These are phyloP conservation scores for Solanum lignicaule DNA, from an alignment of 257 asterid species.

Conservation along the genomic window DNA sequence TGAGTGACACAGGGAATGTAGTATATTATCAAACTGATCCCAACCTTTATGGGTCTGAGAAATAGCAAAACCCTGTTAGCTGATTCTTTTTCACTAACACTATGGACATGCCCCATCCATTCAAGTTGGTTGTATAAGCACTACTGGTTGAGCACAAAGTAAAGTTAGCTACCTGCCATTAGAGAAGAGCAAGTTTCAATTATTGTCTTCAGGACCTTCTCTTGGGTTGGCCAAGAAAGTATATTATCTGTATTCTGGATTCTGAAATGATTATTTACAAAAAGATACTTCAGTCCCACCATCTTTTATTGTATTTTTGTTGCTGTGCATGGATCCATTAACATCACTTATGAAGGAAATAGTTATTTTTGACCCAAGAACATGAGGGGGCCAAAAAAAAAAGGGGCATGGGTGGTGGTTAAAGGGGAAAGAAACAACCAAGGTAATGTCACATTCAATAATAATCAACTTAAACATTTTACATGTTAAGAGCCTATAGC, in stretches of 20 bases:
- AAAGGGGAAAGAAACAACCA: neutral
- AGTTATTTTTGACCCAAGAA: neutral
- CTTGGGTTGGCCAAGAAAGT: neutral
- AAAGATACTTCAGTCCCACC: neutral
- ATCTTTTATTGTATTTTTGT: neutral
- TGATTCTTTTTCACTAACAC: conserved; percentile 8
- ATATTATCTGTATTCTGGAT: neutral
- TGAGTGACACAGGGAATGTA: conserved; percentile 59
- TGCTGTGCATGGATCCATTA: neutral
- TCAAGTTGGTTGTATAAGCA: neutral
- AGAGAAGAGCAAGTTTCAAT: neutral
- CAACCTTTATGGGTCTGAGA: conserved; percentile 17
- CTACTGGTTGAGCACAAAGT: neutral
- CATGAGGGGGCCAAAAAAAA: too few species aligned
- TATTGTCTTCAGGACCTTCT: neutral
- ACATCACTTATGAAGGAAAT: neutral
- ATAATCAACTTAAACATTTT: neutral
- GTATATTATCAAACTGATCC: conserved; percentile 63
- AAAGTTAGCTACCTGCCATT: neutral
- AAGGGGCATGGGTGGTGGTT: neutral
- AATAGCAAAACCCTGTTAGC: neutral
- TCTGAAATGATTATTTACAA: neutral
- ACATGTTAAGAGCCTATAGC: neutral
- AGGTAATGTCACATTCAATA: neutral
- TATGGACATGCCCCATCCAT: neutral